Evolutionary conservation across 2,329 filamentous ascomycete genomes (phyloP), one percentile per base, ranked within the genome.

Genomic region (Alternaria sp.): DNA sequence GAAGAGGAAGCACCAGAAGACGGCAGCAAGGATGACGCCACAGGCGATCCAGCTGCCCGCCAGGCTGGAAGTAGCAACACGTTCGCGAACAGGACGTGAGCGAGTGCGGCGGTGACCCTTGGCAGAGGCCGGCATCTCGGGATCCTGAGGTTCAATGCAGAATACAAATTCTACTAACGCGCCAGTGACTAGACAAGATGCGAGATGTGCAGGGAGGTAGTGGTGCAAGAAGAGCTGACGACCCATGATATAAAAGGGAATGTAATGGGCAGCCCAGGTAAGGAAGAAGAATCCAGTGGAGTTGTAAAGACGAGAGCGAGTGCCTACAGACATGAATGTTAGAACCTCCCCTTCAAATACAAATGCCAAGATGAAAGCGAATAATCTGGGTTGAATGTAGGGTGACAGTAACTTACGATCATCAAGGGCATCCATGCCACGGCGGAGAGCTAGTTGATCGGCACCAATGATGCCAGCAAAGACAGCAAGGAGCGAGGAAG

Each of bases 231-330:
- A 99, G 66, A 97, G 89, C 79, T 99, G 94, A 71, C 94, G 93
- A 58, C 94, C 94, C 94, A 99, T 99, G 65, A 97, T 88, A 83
- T 89, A 99, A 85, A 99, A 99, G 53, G 94, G 94, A 79, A 97
- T 88, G 84, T 97, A 99, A 79, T 99, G 95, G 2, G 93, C 94
- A 14, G 92, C 93, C 95, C 95, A 99, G 57, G 93, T 93, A 58
- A 99, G 87, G 88, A 97, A 98, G 84, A 99, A 96, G 87, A 99
- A 99, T 24, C 95, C 95, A 0, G 95, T 98, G 55, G 93, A 97
- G 85, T 98, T 98, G 83, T 99, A 99, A 51, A 99, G 86, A 65
- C 94, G 93, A 24, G 92, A 94, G 67, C 95, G 94, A 30, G 95
- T 93, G 67, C 93, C 93, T 91, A 16, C 12, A 47, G 47, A 32